These are phyloP conservation scores for Leccinum broughii DNA, from an alignment of 768 basidiomycete genomes.

Conservation along the genomic window DNA sequence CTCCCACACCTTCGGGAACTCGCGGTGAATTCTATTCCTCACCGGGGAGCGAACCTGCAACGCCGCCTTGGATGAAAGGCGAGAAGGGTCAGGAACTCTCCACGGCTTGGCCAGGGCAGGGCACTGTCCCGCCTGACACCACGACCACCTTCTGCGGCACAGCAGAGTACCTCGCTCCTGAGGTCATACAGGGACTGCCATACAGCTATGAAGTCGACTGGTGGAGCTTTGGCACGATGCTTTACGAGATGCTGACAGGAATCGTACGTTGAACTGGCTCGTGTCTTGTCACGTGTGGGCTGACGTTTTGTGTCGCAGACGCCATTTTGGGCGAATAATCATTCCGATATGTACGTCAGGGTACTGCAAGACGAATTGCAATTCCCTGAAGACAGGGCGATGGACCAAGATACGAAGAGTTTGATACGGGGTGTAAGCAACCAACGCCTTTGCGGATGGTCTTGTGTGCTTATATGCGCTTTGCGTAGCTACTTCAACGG, in stretches of 20 bases:
- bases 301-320: slow-evolving; percentile 51
- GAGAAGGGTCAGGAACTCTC: slow-evolving; percentile 55
- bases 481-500: slow-evolving; percentile 79
- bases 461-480: slow-evolving; percentile 12
- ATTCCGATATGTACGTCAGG: slow-evolving; percentile 92
- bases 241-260: slow-evolving; percentile 96
- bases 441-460: not conserved
- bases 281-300: slow-evolving; percentile 17
- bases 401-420: slow-evolving; percentile 94
- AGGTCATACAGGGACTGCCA: slow-evolving; percentile 88
- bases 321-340: slow-evolving; percentile 90
- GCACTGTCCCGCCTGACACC: slow-evolving; percentile 53
- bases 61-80: slow-evolving; percentile 79
- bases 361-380: slow-evolving; percentile 87
- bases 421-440: slow-evolving; percentile 86
- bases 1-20: slow-evolving; percentile 57
- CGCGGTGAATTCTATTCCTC: slow-evolving; percentile 57
- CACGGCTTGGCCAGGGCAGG: slow-evolving; percentile 57
- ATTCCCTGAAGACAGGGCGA: slow-evolving; percentile 88
- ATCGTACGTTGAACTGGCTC: slow-evolving; percentile 53
- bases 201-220: slow-evolving; percentile 97
- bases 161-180: slow-evolving; percentile 96
- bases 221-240: slow-evolving; percentile 98
- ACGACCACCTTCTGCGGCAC: slow-evolving; percentile 93
- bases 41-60: slow-evolving; percentile 39